These are phyloP conservation scores for Neofusicoccum umdonicola DNA, from an alignment of 2,329 filamentous ascomycete species.

Conservation along the genomic window DNA sequence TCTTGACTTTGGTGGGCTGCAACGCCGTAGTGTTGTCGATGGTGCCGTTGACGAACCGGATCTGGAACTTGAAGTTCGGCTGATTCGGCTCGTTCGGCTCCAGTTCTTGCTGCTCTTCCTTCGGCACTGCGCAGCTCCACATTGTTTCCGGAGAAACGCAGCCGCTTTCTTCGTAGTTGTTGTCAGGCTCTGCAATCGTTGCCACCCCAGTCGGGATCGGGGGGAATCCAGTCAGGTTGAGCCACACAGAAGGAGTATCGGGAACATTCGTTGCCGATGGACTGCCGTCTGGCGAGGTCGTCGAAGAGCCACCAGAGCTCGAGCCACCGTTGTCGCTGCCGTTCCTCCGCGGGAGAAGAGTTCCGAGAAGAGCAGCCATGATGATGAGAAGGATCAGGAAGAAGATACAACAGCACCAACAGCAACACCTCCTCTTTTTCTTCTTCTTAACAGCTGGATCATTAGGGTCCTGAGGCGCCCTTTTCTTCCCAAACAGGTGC, in stretches of 20 bases:
- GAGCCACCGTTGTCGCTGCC: conserved; percentile 30
- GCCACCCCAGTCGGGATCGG: conserved; percentile 81
- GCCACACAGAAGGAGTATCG: conserved; percentile 55
- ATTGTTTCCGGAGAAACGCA: conserved; percentile 72
- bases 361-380: conserved; percentile 38
- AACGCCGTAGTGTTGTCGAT: conserved; percentile 24
- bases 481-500: conserved; percentile 7
- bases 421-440: conserved; percentile 31
- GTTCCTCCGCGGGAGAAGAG: conserved; percentile 37
- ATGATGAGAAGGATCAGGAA: conserved; percentile 37
- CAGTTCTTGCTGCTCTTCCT: conserved; percentile 67
- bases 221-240: conserved; percentile 83
- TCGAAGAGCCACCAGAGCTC: neutral
- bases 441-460: conserved; percentile 27
- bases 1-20: conserved; percentile 29
- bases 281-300: conserved; percentile 5
- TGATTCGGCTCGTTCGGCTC: conserved; percentile 64
- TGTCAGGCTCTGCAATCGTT: conserved; percentile 72
- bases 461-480: conserved; percentile 10
- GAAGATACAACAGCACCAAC: conserved; percentile 35
- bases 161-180: conserved; percentile 60
- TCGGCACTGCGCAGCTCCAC: conserved; percentile 85
- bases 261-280: conserved; percentile 16
- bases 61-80: conserved; percentile 78
- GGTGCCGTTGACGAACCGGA: conserved; percentile 59